phyloP scores from a whole-genome alignment of 768 basidiomycete species.

The Hemileccinum impolitum region DNA sequence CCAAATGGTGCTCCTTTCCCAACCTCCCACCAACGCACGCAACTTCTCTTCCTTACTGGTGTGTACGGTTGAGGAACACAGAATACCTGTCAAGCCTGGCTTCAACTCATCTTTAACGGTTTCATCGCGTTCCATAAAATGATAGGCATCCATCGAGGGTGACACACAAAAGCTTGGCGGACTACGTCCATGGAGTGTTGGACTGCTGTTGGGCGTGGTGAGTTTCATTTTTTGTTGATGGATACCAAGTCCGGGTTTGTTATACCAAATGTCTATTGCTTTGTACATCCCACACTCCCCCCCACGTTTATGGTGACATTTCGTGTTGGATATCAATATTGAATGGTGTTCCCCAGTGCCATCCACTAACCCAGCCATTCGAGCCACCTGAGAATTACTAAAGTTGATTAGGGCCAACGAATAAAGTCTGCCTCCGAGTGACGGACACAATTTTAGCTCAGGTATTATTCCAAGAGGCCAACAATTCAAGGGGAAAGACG shows the following conservation, averaged over 20 bases:
- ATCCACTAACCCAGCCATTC: too few species aligned
- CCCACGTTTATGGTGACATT: too few species aligned
- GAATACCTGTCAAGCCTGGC: conserved; percentile 40
- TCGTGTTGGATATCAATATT: too few species aligned
- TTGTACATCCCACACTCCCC: too few species aligned
- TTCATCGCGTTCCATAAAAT: conserved; percentile 33
- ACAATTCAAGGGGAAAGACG: too few species aligned
- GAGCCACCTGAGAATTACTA: too few species aligned
- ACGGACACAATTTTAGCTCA: too few species aligned
- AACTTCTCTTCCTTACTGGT: conserved; percentile 48
- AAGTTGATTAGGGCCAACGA: too few species aligned
- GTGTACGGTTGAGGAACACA: conserved; percentile 47
- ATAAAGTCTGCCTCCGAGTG: too few species aligned
- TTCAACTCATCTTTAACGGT: conserved; percentile 44
- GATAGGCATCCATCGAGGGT: conserved; percentile 48
- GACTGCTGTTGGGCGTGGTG: conserved; percentile 24
- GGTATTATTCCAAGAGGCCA: too few species aligned
- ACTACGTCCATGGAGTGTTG: conserved; percentile 44
- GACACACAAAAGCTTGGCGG: conserved; percentile 51
- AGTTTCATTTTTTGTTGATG: background rate
- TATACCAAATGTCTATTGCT: too few species aligned
- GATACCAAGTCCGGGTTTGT: background rate
- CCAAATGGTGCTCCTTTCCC: conserved; percentile 44
- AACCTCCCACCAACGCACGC: conserved; percentile 48
- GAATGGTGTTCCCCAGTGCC: too few species aligned